Evolutionary conservation across 495 filamentous ascomycete genomes (phyloP).

Genomic region (Trichoderma gamsii): DNA sequence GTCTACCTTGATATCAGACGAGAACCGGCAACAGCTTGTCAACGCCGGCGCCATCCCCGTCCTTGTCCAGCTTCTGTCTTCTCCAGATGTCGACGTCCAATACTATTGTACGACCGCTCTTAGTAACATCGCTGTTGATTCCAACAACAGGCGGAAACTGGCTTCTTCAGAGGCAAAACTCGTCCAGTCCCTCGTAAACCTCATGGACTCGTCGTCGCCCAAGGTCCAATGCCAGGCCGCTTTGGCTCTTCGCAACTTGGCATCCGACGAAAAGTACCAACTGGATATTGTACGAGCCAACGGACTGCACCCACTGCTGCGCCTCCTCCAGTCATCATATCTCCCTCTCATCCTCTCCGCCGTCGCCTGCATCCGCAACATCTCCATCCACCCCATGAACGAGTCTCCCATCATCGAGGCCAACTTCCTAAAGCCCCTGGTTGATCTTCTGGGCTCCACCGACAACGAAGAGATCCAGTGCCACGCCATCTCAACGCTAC

Average conservation of each 20-base stretch:
- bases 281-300: slow-evolving; percentile 89
- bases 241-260: slow-evolving; percentile 86
- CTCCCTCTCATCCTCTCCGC: slow-evolving; percentile 93
- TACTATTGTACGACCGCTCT: slow-evolving; percentile 99
- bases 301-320: slow-evolving; percentile 76
- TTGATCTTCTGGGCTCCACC: slow-evolving; percentile 87
- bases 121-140: slow-evolving; percentile 96
- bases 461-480: slow-evolving; percentile 99
- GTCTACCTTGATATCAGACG: slow-evolving; percentile 50
- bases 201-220: slow-evolving; percentile 95
- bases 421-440: slow-evolving; percentile 86
- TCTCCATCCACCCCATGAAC: slow-evolving; percentile 97
- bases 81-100: slow-evolving; percentile 91
- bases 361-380: slow-evolving; percentile 96
- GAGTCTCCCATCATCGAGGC: slow-evolving; percentile 99
- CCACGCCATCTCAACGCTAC: slow-evolving; percentile 93
- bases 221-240: slow-evolving; percentile 98
- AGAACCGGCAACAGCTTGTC: slow-evolving; percentile 94
- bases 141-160: slow-evolving; percentile 80
- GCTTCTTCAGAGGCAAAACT: slow-evolving; percentile 83
- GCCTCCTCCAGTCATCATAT: slow-evolving; percentile 88
- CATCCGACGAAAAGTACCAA: slow-evolving; percentile 97
- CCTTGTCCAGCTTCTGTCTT: slow-evolving; percentile 86
- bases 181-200: slow-evolving; percentile 85
- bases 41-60: slow-evolving; percentile 95